Percentiles rank a stretch among this genome's conserved stretches.
phyloP scores from a whole-genome alignment of 371 early-diverging fungal species.

The Mortierella sp. region DNA sequence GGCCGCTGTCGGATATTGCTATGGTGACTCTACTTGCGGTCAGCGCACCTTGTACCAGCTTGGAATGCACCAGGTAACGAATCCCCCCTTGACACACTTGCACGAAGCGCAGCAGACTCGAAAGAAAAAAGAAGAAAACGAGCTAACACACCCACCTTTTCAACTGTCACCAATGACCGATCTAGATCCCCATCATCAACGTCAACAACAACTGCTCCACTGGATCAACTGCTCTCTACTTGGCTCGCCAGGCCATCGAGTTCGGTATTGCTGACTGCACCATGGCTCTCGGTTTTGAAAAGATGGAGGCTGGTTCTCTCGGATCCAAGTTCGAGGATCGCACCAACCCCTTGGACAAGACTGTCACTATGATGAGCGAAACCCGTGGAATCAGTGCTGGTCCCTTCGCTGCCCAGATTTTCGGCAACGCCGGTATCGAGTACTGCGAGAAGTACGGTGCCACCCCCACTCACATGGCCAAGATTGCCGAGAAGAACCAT shows the following conservation, averaged over 20 bases:
- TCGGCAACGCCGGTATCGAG: conserved; percentile 83
- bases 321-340: conserved; percentile 72
- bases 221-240: conserved; percentile 82
- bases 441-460: conserved; percentile 79
- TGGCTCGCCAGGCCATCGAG: conserved; percentile 78
- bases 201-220: conserved; percentile 89
- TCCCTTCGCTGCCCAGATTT: conserved; percentile 81
- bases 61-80: conserved; percentile 76
- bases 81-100: conserved; percentile 15
- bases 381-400: conserved; percentile 72
- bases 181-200: conserved; percentile 70
- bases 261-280: conserved; percentile 79
- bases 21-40: conserved; percentile 81
- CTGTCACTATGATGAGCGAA: conserved; percentile 66
- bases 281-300: conserved; percentile 85
- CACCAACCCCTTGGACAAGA: conserved; percentile 76
- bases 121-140: neutral
- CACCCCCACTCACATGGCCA: conserved; percentile 69
- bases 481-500: conserved; percentile 86
- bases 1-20: conserved; percentile 74
- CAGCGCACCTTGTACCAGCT: conserved; percentile 81
- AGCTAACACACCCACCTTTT: neutral
- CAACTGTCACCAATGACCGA: neutral
- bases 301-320: conserved; percentile 79
- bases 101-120: neutral